Evolutionary conservation across 306 rosid genomes (phyloP).

Genomic region (Echinosophora koreensis): DNA sequence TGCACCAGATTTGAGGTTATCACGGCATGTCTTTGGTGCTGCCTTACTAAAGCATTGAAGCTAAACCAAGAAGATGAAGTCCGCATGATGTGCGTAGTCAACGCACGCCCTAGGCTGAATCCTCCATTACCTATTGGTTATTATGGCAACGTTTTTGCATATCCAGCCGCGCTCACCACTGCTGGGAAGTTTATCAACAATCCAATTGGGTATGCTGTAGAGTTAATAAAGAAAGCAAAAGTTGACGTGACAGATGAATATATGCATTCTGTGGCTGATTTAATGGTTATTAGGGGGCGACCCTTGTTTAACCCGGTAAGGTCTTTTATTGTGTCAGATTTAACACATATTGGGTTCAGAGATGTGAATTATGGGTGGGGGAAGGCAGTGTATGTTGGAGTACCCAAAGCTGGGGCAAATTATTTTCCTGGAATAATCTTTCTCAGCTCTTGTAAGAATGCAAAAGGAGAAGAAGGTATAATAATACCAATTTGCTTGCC

Average conservation of each 20-base stretch:
- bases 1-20: slow-evolving; percentile 43
- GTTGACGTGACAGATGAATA: slow-evolving; percentile 48
- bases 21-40: slow-evolving; percentile 44
- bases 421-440: slow-evolving; percentile 8
- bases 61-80: slow-evolving; percentile 33
- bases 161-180: not conserved
- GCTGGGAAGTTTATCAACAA: slow-evolving; percentile 13
- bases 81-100: not conserved
- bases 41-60: slow-evolving; percentile 53
- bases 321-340: slow-evolving; percentile 43
- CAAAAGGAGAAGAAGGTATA: slow-evolving; percentile 51
- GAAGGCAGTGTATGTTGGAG: slow-evolving; percentile 50
- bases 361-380: slow-evolving; percentile 69
- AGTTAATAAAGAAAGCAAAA: slow-evolving; percentile 47
- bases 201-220: slow-evolving; percentile 26
- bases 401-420: not conserved
- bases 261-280: slow-evolving; percentile 52
- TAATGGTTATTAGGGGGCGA: slow-evolving; percentile 44
- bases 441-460: not conserved
- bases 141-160: slow-evolving; percentile 37
- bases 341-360: not conserved
- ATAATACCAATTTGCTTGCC: slow-evolving; percentile 57
- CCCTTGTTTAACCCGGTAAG: not conserved
- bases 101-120: slow-evolving; percentile 15
- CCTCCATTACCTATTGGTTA: slow-evolving; percentile 32